Evolutionary conservation across 148 eudicot genomes (phyloP).

Genomic region (Heliosperma pusillum): DNA sequence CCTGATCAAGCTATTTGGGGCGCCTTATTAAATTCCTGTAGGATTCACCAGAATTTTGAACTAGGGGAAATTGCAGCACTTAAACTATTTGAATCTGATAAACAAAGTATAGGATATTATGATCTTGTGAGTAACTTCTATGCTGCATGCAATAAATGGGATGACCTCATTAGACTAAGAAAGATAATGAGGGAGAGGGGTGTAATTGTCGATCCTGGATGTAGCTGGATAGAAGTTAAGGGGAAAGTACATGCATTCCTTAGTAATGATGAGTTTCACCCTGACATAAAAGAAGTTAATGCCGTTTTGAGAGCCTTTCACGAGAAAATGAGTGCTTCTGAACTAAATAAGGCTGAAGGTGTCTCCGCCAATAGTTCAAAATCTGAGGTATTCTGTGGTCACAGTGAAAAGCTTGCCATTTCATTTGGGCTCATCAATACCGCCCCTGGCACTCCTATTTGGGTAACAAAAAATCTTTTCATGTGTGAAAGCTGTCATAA

Average conservation of each 20-base stretch:
- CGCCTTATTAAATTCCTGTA: slow-evolving; percentile 79
- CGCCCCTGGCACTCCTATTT: slow-evolving; percentile 77
- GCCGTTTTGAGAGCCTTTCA: slow-evolving; percentile 60
- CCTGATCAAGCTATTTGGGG: slow-evolving; percentile 95
- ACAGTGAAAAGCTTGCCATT: slow-evolving; percentile 82
- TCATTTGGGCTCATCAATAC: slow-evolving; percentile 76
- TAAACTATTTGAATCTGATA: slow-evolving; percentile 50
- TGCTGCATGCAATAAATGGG: slow-evolving; percentile 69
- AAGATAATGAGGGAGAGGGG: slow-evolving; percentile 72
- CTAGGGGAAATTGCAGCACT: slow-evolving; percentile 74
- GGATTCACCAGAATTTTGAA: slow-evolving; percentile 57
- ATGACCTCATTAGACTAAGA: slow-evolving; percentile 59
- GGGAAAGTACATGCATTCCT: slow-evolving; percentile 91
- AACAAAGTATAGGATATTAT: slow-evolving; percentile 60
- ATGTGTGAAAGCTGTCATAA: slow-evolving; percentile 82
- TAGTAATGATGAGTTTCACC: slow-evolving; percentile 73
- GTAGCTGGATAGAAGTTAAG: slow-evolving; percentile 96
- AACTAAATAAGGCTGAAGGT: slow-evolving; percentile 28
- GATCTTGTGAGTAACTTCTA: slow-evolving; percentile 71
- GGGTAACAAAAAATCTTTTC: slow-evolving; percentile 82
- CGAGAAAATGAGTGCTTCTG: slow-evolving; percentile 54
- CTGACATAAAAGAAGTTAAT: slow-evolving; percentile 66
- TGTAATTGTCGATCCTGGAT: slow-evolving; percentile 71
- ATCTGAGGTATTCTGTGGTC: slow-evolving; percentile 87
- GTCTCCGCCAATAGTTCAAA: slow-evolving; percentile 47